These are phyloP conservation scores for Candida gigantensis DNA, from an alignment of 1,139 yeast genomes.

Conservation along the genomic window DNA sequence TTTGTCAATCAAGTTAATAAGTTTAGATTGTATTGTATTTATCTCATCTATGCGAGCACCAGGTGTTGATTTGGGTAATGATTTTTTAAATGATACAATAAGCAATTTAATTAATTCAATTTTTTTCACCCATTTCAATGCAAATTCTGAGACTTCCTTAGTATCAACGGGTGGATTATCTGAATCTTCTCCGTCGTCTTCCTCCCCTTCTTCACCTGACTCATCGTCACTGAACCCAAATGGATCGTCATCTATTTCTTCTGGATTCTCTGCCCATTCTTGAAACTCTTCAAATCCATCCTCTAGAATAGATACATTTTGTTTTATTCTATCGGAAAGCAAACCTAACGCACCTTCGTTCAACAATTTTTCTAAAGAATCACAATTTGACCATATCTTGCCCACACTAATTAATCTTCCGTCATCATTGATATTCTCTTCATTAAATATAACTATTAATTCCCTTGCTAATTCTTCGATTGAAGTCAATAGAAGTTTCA, in stretches of 20 bases:
- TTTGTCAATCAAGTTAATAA: slow-evolving; percentile 44
- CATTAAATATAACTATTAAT: slow-evolving; percentile 19
- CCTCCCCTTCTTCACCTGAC: slow-evolving; percentile 28
- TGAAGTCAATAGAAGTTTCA: slow-evolving; percentile 12
- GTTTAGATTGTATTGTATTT: slow-evolving; percentile 27
- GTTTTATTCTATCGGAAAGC: slow-evolving; percentile 45
- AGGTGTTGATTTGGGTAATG: slow-evolving; percentile 45
- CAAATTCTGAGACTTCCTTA: slow-evolving; percentile 37
- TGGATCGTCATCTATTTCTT: slow-evolving; percentile 45
- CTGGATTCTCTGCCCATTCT: slow-evolving; percentile 68
- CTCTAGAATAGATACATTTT: slow-evolving; percentile 48
- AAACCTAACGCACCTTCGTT: slow-evolving; percentile 53
- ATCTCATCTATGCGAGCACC: slow-evolving; percentile 40
- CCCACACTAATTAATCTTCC: slow-evolving; percentile 61
- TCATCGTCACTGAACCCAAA: slow-evolving; percentile 39
- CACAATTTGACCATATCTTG: slow-evolving; percentile 64
- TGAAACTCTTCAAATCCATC: slow-evolving; percentile 67
- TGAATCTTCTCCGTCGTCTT: slow-evolving; percentile 19
- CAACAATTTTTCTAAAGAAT: slow-evolving; percentile 38
- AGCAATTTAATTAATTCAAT: slow-evolving; percentile 57
- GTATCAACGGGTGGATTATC: slow-evolving; percentile 1
- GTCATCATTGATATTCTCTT: slow-evolving; percentile 18
- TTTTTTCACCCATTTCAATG: slow-evolving; percentile 52
- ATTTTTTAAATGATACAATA: slow-evolving; percentile 54
- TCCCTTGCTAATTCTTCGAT: slow-evolving; percentile 20